Evolutionary conservation across 2,329 filamentous ascomycete species (phyloP), one percentile per base, ranked within the genome.

Genomic region (Aspergillus sp.): DNA sequence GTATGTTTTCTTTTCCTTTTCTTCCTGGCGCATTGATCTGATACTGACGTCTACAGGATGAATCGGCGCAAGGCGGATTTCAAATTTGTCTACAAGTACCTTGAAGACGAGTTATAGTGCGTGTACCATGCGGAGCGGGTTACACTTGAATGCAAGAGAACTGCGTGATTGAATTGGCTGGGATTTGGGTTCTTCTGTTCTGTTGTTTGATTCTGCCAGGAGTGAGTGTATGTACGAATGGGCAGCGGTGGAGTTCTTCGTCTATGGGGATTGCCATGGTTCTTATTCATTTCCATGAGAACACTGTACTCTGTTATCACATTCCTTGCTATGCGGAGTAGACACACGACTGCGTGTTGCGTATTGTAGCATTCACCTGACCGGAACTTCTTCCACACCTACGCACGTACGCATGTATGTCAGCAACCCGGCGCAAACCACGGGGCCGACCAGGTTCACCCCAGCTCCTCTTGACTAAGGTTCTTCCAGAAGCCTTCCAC

Each of bases 31-130:
- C 44, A 56, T 49, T 25, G 33, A 43, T 30, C 10, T 30, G 10
- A 30, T 12, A 10, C 45, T 37, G 32, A 50, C 38, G 56, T 52
- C 49, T 51, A 35, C 63, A 96, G 91, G 91, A 97, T 97, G 91
- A 97, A 97, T 71, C 87, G 91, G 57, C 79, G 91, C 67, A 96
- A 97, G 76, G 90, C 89, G 48, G 91, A 97, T 69, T 97, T 97
- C 77, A 94, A 95, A 73, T 97, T 97, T 72, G 86, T 88, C 51
- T 97, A 97, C 77, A 95, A 95, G 72, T 97, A 93, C 73, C 80
- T 97, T 58, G 91, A 97, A 71, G 91, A 97, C 65, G 91, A 96
- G 70, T 80, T 95, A 68, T 84, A 66, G 70, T 51, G 22, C 50
- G 50, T 48, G 50, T 53, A 49, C 44, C 27, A 35, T 49, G 19